These are phyloP conservation scores for Chlorencoelia australis DNA, from an alignment of 2,329 filamentous ascomycete genomes.

Conservation along the genomic window DNA sequence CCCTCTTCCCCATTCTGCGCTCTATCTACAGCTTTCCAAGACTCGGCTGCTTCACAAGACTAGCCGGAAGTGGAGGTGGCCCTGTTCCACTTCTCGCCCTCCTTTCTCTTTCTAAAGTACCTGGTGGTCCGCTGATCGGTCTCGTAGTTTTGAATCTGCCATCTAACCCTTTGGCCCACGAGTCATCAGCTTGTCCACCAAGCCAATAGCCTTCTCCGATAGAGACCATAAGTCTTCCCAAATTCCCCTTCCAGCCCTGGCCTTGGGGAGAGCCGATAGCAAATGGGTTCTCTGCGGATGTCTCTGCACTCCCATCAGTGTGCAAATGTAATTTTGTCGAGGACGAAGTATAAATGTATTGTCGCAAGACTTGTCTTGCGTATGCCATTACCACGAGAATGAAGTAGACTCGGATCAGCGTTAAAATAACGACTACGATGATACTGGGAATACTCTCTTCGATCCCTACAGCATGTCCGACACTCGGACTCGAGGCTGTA, in stretches of 20 bases:
- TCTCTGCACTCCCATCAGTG: constrained; percentile 30
- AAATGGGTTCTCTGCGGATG: constrained; percentile 59
- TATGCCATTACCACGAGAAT: constrained; percentile 75
- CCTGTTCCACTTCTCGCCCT: constrained; percentile 34
- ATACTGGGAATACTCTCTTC: constrained; percentile 66
- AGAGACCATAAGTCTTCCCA: constrained; percentile 70
- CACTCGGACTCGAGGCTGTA: constrained; percentile 32
- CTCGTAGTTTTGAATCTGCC: constrained; percentile 45
- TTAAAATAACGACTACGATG: constrained; percentile 62
- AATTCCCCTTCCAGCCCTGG: constrained; percentile 65
- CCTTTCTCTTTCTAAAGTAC: constrained; percentile 32
- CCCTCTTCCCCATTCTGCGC: no score
- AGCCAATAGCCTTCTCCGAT: constrained; percentile 75
- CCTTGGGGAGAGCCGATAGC: constrained; percentile 59
- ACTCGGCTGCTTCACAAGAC: constrained; percentile 16
- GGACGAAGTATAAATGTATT: constrained; percentile 47
- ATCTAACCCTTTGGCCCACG: constrained; percentile 57
- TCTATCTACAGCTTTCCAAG: constrained; percentile 5
- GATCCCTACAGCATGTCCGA: constrained; percentile 56
- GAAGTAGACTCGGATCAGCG: constrained; percentile 72
- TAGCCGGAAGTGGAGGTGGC: no score
- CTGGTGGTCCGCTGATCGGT: constrained; percentile 31
- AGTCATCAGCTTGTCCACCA: constrained; percentile 50
- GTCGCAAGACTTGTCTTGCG: constrained; percentile 65
- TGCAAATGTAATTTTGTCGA: constrained; percentile 24